Evolutionary conservation across 495 filamentous ascomycete species (phyloP).

Genomic region (Hypomontagnella monticulosa): DNA sequence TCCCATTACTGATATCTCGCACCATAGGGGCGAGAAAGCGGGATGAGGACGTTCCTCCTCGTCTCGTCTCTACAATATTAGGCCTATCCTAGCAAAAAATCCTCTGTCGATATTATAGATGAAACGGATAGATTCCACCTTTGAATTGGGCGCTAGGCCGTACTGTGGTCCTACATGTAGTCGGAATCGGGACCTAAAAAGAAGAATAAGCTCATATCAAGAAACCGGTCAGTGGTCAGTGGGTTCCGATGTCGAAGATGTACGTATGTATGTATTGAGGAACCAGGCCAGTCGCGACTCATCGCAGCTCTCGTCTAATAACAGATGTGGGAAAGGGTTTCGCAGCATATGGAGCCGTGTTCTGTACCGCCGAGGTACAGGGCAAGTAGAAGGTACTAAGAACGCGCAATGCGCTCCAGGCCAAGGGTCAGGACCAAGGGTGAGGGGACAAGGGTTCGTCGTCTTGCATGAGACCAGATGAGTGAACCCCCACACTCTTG

Average conservation of each 20-base stretch:
- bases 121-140: background rate
- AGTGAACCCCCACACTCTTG: constrained; percentile 43
- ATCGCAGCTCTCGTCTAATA: constrained; percentile 7
- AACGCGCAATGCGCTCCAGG: constrained; percentile 33
- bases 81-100: background rate
- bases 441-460: constrained; percentile 15
- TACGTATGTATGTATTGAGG: background rate
- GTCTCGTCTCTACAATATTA: background rate
- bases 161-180: constrained; percentile 12
- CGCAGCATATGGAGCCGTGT: constrained; percentile 19
- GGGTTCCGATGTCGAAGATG: constrained; percentile 41
- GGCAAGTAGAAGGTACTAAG: constrained; percentile 39
- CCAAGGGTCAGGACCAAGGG: constrained; percentile 22
- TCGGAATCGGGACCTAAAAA: constrained; percentile 6
- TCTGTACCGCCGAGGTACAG: constrained; percentile 37
- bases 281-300: constrained; percentile 19
- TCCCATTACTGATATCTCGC: constrained; percentile 7
- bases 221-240: constrained; percentile 33
- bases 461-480: constrained; percentile 36
- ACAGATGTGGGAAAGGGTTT: constrained; percentile 42
- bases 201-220: constrained; percentile 19
- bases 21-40: constrained; percentile 2
- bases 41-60: constrained; percentile 1
- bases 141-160: background rate
- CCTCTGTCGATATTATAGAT: constrained; percentile 2